Base-by-base conservation (phyloP, 768 basidiomycete genomes). In the Suillus fuscotomentosus region DNA sequence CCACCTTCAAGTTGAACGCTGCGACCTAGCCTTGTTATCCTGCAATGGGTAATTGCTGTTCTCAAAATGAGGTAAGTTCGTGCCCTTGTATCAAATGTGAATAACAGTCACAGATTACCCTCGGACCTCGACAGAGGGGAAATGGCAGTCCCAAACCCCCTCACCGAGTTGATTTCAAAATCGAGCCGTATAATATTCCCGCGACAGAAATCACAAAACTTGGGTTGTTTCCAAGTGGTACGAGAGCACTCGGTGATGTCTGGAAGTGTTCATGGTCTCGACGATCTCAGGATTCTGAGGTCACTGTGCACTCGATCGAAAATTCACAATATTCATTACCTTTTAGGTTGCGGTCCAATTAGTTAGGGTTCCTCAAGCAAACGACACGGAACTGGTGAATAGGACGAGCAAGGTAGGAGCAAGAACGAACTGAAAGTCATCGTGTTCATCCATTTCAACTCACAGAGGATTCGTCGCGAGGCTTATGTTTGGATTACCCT, bases 281-380 rank as follows among this genome's bases (percentile, higher is more conserved):
- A 48, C 22, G 15, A 27, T 48, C 34, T 36, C 36, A 36, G 36
- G 36, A 36, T 11, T 13, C 10, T 22, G 13, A 27, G 15, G 53
- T 56, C 4, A 10, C 3, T 51, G 47, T 39, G 6, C 24, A n/a
- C 36, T 36, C 36, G n/a, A 5, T 11, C 11, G 55, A 61, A 3
- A 10, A 34, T 11, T 56, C 27, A 38, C 24, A 15, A 27, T 55
- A 27, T 7, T 8, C 17, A 41, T n/a, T 1, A 17, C 43, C 36
- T 42, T 27, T 3, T 3, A 63, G 62, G 62, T 66, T 31, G 65
- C 65, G 13, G 62, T 66, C 34, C 63, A 63, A 53, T 20, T 17
- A n/a, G 38, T 63, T 7, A 42, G 62, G 31, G 13, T 53, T 5
- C 65, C 31, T 43, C n/a, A 27, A 11, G 38, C 31, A 14, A 20